phyloP scores from a whole-genome alignment of 225 moss, liverwort and hornwort genomes.

The Pseudisothecium myosuroides region DNA sequence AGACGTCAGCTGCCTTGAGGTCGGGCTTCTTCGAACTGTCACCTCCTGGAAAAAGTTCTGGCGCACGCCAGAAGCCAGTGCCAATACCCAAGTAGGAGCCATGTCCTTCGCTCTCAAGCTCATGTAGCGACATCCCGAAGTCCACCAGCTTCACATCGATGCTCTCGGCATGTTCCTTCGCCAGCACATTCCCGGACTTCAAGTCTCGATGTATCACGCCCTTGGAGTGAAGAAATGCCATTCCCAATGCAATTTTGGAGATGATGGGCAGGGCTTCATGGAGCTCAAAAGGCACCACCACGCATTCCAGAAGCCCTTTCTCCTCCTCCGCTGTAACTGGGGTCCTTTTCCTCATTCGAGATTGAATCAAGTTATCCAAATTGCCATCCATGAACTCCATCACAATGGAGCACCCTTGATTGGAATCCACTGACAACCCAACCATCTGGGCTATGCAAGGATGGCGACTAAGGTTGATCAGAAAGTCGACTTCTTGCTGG shows the following conservation, averaged over 20 bases:
- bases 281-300: not conserved
- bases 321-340: not conserved
- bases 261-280: not conserved
- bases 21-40: not conserved
- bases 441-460: slow-evolving; percentile 3
- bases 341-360: not conserved
- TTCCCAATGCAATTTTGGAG: not conserved
- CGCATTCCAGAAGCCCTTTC: not conserved
- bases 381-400: not conserved
- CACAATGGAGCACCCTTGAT: not conserved
- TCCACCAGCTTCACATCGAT: slow-evolving; percentile 8
- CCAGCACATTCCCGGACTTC: slow-evolving; percentile 2
- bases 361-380: not conserved
- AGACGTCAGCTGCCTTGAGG: slow-evolving; percentile 3
- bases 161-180: not conserved
- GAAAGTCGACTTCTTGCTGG: not conserved
- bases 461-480: not conserved
- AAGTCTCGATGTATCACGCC: slow-evolving; percentile 1
- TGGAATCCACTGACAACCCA: not conserved
- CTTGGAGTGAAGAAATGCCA: slow-evolving; percentile 6
- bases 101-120: not conserved
- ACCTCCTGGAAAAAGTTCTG: not conserved
- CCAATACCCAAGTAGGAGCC: not conserved
- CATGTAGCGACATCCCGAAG: not conserved
- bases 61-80: slow-evolving; percentile 9